These are phyloP conservation scores for Plantago elongata DNA, from an alignment of 257 asterid genomes.

Conservation along the genomic window DNA sequence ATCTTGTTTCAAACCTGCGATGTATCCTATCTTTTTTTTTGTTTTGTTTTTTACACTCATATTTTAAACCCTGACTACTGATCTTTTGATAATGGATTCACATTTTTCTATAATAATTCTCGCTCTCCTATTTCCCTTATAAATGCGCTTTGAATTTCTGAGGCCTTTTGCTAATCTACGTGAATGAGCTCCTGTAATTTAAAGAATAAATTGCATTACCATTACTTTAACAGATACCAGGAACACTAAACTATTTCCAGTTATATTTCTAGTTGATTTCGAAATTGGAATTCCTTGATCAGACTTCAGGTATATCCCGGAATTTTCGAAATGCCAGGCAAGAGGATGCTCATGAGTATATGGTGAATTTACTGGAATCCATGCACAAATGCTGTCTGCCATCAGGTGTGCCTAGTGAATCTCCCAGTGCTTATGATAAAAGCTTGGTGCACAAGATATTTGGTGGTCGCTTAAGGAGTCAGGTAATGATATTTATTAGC, in stretches of 20 bases:
- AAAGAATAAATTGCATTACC: background rate
- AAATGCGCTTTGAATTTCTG: too few species aligned
- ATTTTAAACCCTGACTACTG: too few species aligned
- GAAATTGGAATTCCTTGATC: slow-evolving; percentile 41
- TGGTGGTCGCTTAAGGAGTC: slow-evolving; percentile 92
- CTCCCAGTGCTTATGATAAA: slow-evolving; percentile 87
- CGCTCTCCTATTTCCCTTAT: too few species aligned
- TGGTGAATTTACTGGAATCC: slow-evolving; percentile 90
- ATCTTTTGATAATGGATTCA: too few species aligned
- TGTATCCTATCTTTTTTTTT: slow-evolving; percentile 52
- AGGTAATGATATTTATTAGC: slow-evolving; percentile 38
- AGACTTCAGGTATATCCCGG: slow-evolving; percentile 72
- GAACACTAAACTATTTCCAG: too few species aligned
- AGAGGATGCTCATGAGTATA: slow-evolving; percentile 98
- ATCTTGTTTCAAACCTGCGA: slow-evolving; percentile 92
- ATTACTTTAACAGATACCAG: background rate
- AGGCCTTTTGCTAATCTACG: too few species aligned
- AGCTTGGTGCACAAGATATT: slow-evolving; percentile 96
- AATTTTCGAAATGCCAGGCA: slow-evolving; percentile 85
- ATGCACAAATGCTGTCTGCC: slow-evolving; percentile 99
- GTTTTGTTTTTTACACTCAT: background rate
- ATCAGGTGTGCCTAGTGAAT: slow-evolving; percentile 90
- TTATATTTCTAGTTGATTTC: background rate
- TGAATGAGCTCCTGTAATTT: too few species aligned
- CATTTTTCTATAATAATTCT: too few species aligned